Evolutionary conservation across 306 rosid genomes (phyloP), one percentile per base, ranked within the genome.

Genomic region (Abrus pulchellus): DNA sequence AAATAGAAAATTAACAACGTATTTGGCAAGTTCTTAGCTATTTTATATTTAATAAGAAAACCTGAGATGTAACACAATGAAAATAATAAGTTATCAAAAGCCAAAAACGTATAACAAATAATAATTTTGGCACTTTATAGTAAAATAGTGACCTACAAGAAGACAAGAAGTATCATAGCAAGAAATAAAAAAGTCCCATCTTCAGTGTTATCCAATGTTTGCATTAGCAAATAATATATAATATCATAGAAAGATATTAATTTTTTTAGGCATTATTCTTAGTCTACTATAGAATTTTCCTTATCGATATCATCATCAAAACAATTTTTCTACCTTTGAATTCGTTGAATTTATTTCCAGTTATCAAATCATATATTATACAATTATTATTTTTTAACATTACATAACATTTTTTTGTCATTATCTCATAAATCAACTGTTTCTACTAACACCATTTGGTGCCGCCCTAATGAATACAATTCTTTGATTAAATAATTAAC

Each of bases 241-340:
- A 12, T 52, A 6, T 30, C 28, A 0, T 3, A 60, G 2, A 5
- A 55, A 1, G 36, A 56, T 20, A 38, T 64, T n/a, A 5, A 34
- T 3, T 6, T 12, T 7, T 11, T 29, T 30, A 30, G n/a, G 9
- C 30, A 47, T 36, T 63, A 27, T 27, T 9, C 9, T 32, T 48
- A 48, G 60, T 70, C 75, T 13, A 69, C n/a, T 7, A 0, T 29
- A 1, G 44, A 69, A 49, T 70, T 70, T 69, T 49, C 60, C 30
- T 5, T 28, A 20, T 9, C 0, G 2, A 4, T 43, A 66, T 43
- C 40, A 45, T 27, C 43, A 5, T 68, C 28, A 11, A 47, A 41
- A 47, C 20, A 28, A 29, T 1, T 11, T 68, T 68, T 30, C 14
- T 29, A 3, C 40, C 40, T 67, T 44, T 27, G 27, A 44, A 27